These are phyloP conservation scores for Prillingera fragicola DNA, from an alignment of 1,284 basidiomycete species.

Conservation along the genomic window DNA sequence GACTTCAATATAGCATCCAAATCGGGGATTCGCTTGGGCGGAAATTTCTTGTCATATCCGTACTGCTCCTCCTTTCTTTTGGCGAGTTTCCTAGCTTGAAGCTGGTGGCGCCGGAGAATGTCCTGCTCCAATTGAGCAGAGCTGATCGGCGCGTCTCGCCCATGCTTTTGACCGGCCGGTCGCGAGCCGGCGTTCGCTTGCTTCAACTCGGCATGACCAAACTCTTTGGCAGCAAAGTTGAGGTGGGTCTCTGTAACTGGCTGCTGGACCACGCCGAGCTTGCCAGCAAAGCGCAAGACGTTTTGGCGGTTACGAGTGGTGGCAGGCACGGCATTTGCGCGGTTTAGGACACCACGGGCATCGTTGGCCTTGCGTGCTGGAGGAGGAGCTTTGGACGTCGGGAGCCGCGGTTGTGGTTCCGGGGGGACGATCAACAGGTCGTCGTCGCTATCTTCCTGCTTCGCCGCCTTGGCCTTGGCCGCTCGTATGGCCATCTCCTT, in stretches of 20 bases:
- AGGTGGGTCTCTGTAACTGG: slow-evolving; percentile 30
- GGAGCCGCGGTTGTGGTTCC: not conserved
- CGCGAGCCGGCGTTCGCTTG: slow-evolving; percentile 22
- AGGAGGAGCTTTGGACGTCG: not conserved
- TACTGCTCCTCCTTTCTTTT: slow-evolving; percentile 27
- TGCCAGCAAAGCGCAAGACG: slow-evolving; percentile 21
- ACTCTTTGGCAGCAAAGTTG: slow-evolving; percentile 27
- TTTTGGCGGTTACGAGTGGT: slow-evolving; percentile 21
- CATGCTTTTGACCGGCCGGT: slow-evolving; percentile 31
- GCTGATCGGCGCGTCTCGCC: slow-evolving; percentile 21
- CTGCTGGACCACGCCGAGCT: slow-evolving; percentile 11
- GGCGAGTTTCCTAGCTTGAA: slow-evolving; percentile 13
- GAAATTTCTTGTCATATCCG: slow-evolving; percentile 21
- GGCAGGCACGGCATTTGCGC: slow-evolving; percentile 4
- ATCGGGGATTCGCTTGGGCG: slow-evolving; percentile 21
- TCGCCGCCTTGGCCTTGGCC: not conserved
- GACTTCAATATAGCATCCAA: slow-evolving; percentile 4
- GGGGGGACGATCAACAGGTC: slow-evolving; percentile 18
- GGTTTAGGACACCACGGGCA: slow-evolving; percentile 23
- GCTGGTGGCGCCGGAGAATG: slow-evolving; percentile 15
- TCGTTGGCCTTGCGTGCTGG: slow-evolving; percentile 6
- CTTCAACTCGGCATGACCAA: slow-evolving; percentile 24
- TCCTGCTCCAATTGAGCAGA: slow-evolving; percentile 15
- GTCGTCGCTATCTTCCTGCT: slow-evolving; percentile 12
- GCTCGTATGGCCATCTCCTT: too few relatives aligned